Percentiles rank a stretch among this genome's conserved stretches.
Conservation (phyloP, 106 monocot genomes). For the Platanthera guangdongensis region DNA sequence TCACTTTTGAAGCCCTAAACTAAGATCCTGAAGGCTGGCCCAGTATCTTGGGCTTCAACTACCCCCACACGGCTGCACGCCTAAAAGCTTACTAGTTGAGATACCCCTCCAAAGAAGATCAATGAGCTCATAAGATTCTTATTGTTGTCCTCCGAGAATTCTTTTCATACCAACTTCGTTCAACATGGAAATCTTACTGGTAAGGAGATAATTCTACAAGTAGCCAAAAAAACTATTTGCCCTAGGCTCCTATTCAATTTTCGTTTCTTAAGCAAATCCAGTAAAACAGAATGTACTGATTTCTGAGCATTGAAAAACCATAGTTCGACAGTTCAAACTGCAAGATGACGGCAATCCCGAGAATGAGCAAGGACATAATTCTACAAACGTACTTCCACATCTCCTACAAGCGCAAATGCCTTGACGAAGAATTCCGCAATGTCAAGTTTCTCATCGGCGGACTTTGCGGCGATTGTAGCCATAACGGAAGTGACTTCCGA, state of each 20-base stretch:
- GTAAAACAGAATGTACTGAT: neutral
- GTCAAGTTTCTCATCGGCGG: slow-evolving; percentile 32
- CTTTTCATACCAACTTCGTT: no score
- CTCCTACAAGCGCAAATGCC: slow-evolving; percentile 75
- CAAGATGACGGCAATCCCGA: neutral
- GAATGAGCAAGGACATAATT: neutral
- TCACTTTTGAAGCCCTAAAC: no score
- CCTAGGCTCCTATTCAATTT: neutral
- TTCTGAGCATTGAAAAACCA: neutral
- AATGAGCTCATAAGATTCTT: no score
- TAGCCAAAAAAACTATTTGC: neutral
- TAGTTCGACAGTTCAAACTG: neutral
- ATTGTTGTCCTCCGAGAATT: no score
- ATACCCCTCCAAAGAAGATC: no score
- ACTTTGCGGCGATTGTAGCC: slow-evolving; percentile 24
- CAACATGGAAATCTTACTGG: no score
- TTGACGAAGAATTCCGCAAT: slow-evolving; percentile 66
- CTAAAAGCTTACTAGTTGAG: no score
- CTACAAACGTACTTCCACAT: slow-evolving; percentile 48
- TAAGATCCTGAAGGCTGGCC: no score
- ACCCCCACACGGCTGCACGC: no score
- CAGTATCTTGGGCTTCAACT: no score
- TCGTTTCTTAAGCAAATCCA: neutral
- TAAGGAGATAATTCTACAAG: neutral
- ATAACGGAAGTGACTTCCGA: slow-evolving; percentile 25